Conservation (phyloP, 106 monocot genomes). For the Cymbidium sinense region DNA sequence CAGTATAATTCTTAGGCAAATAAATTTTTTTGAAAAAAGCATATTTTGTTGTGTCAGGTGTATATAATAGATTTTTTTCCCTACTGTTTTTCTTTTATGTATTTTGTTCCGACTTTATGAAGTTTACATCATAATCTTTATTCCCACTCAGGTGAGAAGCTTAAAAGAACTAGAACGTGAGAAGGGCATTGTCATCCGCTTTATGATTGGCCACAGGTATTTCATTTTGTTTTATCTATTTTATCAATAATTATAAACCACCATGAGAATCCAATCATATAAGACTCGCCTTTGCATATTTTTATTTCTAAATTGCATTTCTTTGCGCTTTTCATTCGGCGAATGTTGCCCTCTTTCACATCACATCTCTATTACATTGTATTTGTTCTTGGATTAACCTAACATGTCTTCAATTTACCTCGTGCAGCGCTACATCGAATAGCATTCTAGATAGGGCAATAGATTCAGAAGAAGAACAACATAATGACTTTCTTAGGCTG, state of each 20-base stretch:
- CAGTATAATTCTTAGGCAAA: not conserved
- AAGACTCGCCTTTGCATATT: not conserved
- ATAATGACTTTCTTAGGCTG: constrained; percentile 96
- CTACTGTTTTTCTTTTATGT: not conserved
- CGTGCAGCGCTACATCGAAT: constrained; percentile 74
- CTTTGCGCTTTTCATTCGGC: not conserved
- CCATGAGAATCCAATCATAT: not conserved
- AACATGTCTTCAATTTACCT: not conserved
- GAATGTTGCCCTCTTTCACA: not conserved
- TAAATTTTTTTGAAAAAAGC: not conserved
- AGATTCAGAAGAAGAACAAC: constrained; percentile 83
- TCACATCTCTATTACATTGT: not conserved
- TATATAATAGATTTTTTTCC: not conserved
- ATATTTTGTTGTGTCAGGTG: not conserved
- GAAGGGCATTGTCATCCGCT: constrained; percentile 87
- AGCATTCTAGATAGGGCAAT: constrained; percentile 93
- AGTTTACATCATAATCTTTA: not conserved
- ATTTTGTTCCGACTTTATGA: not conserved
- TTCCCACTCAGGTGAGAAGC: constrained; percentile 58
- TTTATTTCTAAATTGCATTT: not conserved
- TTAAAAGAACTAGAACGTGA: constrained; percentile 72
- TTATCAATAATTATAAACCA: not conserved
- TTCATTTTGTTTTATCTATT: not conserved
- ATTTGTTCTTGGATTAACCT: not conserved
- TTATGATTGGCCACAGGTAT: constrained; percentile 97